phyloP scores from a whole-genome alignment of 2,329 filamentous ascomycete genomes.

The Cordyceps javanica region DNA sequence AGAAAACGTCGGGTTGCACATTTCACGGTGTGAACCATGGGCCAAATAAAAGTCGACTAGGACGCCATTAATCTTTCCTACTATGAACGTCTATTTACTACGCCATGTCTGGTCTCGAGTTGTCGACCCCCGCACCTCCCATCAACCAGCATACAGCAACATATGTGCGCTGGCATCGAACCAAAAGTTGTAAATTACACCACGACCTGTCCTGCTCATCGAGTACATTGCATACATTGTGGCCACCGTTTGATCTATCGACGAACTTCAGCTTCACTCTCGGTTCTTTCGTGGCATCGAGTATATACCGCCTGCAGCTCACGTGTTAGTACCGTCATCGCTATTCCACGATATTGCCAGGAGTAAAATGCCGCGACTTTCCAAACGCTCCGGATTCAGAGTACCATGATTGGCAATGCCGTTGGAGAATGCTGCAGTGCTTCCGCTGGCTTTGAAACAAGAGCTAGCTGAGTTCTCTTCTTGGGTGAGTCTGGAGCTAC shows the following conservation, averaged over 20 bases:
- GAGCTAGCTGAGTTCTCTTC: not conserved
- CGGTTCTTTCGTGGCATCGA: not conserved
- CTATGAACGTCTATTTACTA: not conserved
- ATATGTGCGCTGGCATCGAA: not conserved
- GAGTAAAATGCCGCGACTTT: not conserved
- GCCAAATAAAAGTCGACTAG: conserved; percentile 20
- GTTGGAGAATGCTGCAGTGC: no score
- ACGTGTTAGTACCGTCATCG: not conserved
- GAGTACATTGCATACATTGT: not conserved
- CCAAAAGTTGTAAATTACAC: not conserved
- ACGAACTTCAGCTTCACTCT: not conserved
- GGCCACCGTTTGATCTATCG: not conserved
- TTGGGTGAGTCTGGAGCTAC: not conserved
- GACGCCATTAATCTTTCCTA: conserved; percentile 8
- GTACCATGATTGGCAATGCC: no score
- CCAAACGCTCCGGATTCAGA: not conserved
- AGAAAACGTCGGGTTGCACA: conserved; percentile 29
- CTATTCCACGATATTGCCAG: not conserved
- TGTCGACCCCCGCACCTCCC: not conserved
- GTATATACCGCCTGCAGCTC: not conserved
- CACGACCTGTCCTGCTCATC: not conserved
- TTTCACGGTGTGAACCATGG: conserved; percentile 27
- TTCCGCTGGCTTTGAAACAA: not conserved
- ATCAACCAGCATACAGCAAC: not conserved
- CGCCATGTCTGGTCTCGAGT: not conserved